Evolutionary conservation across 148 eudicot species (phyloP).

Genomic region (Talinum fruticosum): DNA sequence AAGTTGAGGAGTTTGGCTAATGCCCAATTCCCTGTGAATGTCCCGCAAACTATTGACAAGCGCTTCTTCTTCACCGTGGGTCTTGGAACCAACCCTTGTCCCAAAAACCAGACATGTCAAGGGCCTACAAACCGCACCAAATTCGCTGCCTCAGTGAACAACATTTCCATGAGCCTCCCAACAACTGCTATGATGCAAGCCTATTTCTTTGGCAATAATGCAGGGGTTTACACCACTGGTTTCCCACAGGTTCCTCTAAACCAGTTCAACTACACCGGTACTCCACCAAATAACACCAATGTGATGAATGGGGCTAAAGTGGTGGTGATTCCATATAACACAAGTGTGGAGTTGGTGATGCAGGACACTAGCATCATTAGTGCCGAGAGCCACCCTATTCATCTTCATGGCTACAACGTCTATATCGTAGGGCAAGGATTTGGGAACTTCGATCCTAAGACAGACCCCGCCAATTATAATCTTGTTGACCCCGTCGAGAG

Average conservation of each 20-base stretch:
- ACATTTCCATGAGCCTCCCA: slow-evolving; percentile 50
- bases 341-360: slow-evolving; percentile 56
- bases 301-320: slow-evolving; percentile 44
- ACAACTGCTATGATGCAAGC: slow-evolving; percentile 45
- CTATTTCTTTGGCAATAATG: slow-evolving; percentile 30
- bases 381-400: slow-evolving; percentile 69
- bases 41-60: slow-evolving; percentile 47
- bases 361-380: slow-evolving; percentile 65
- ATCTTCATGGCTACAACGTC: slow-evolving; percentile 61
- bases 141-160: slow-evolving; percentile 57
- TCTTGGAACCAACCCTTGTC: slow-evolving; percentile 52
- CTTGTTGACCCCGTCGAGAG: slow-evolving; percentile 59
- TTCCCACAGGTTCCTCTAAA: slow-evolving; percentile 43
- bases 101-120: slow-evolving; percentile 55
- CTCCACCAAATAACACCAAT: slow-evolving; percentile 46
- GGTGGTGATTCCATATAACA: slow-evolving; percentile 51
- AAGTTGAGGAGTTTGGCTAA: slow-evolving; percentile 47
- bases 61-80: slow-evolving; percentile 59
- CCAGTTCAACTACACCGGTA: slow-evolving; percentile 56
- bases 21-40: slow-evolving; percentile 41
- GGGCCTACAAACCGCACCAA: slow-evolving; percentile 54
- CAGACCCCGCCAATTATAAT: slow-evolving; percentile 49
- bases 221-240: slow-evolving; percentile 39
- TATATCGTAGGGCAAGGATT: slow-evolving; percentile 62
- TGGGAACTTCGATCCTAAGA: slow-evolving; percentile 54